Percentiles rank a stretch among this genome's conserved stretches.
These are phyloP conservation scores for Trypanosoma lewisi DNA, from an alignment of 208 protist genomes.

Conservation along the genomic window DNA sequence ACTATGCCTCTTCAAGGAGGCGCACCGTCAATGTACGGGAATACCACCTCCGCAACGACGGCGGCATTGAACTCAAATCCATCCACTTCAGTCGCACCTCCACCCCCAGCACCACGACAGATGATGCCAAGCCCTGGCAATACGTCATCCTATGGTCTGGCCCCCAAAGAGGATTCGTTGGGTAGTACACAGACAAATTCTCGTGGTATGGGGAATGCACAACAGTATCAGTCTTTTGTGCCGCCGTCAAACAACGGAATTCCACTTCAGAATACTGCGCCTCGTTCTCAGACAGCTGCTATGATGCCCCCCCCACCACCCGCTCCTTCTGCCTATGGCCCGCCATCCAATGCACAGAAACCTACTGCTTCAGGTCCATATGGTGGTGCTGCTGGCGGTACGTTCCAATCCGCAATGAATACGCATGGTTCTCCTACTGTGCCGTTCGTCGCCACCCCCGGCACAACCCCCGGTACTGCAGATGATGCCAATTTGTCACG, in stretches of 20 bases:
- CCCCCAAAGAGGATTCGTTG: background rate
- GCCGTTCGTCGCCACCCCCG: conserved; percentile 4
- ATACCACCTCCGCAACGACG: background rate
- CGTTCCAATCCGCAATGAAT: background rate
- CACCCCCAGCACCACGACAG: background rate
- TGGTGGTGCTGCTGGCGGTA: background rate
- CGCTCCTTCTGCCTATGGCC: conserved; percentile 11
- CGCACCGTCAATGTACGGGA: background rate
- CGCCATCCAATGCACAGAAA: background rate
- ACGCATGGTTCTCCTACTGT: background rate
- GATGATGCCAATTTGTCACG: conserved; percentile 17
- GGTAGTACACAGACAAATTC: background rate
- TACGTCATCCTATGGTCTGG: background rate
- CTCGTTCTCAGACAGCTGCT: background rate
- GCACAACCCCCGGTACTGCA: background rate
- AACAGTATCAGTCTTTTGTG: background rate
- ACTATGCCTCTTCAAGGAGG: background rate
- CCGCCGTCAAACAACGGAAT: background rate
- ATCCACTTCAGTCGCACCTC: background rate
- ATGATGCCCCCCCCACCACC: background rate
- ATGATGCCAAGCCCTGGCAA: background rate
- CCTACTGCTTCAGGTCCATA: conserved; percentile 1
- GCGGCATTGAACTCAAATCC: background rate
- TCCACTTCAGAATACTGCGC: background rate
- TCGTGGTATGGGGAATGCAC: conserved; percentile 1